These are phyloP conservation scores for Austropuccinia psidii DNA, from an alignment of 1,284 basidiomycete genomes.

Conservation along the genomic window DNA sequence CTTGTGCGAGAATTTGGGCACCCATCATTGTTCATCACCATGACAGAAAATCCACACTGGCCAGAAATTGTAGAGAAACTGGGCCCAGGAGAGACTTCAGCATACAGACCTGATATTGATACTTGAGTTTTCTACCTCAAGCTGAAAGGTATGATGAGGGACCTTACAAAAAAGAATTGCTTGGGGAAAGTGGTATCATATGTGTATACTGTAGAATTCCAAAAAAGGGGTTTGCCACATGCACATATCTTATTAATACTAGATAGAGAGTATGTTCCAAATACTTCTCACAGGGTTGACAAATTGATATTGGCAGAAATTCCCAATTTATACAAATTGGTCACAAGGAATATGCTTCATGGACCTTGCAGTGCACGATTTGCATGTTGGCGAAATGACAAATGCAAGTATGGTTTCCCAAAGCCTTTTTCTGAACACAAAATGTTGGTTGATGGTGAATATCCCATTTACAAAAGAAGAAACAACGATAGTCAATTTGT, in stretches of 20 bases:
- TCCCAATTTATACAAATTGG: conserved; percentile 49
- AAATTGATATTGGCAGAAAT: conserved; percentile 49
- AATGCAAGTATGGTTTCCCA: conserved; percentile 51
- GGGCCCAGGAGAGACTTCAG: conserved; percentile 12
- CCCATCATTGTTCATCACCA: conserved; percentile 52
- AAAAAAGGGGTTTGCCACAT: conserved; percentile 54
- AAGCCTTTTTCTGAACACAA: conserved; percentile 49
- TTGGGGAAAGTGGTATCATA: conserved; percentile 48
- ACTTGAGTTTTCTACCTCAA: conserved; percentile 52
- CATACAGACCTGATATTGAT: conserved; percentile 53
- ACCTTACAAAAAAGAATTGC: conserved; percentile 47
- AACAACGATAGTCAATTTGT: background rate
- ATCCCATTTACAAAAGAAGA: too few relatives aligned
- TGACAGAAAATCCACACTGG: conserved; percentile 54
- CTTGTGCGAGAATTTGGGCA: conserved; percentile 47
- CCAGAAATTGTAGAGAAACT: conserved; percentile 51
- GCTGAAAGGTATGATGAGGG: conserved; percentile 48
- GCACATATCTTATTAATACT: conserved; percentile 53
- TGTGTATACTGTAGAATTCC: conserved; percentile 54
- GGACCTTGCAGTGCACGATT: conserved; percentile 49
- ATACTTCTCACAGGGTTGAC: conserved; percentile 49
- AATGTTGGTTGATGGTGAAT: conserved; percentile 48
- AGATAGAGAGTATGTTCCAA: conserved; percentile 45
- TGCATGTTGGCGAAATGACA: conserved; percentile 50
- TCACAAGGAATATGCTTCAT: conserved; percentile 52